phyloP scores from a whole-genome alignment of 805 yeast genomes.

The Huiozyma naganishii region DNA sequence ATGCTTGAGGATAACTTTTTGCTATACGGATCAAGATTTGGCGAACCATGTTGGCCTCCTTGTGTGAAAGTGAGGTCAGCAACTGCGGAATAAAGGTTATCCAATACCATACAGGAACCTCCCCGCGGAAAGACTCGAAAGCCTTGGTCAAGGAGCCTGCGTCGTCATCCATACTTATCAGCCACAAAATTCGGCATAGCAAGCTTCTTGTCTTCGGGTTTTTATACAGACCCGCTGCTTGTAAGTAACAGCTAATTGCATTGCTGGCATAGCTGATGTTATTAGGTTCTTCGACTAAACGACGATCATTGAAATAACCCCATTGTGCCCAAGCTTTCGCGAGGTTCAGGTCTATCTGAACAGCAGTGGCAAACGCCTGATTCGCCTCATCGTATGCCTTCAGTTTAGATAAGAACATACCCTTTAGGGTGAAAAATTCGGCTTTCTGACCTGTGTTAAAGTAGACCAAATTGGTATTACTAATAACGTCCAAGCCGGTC shows the following conservation, averaged over 20 bases:
- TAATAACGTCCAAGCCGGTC: constrained; percentile 92
- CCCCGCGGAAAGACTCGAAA: constrained; percentile 87
- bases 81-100: constrained; percentile 93
- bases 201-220: constrained; percentile 82
- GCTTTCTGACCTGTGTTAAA: constrained; percentile 98
- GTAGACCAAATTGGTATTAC: constrained; percentile 90
- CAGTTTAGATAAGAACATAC: constrained; percentile 90
- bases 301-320: constrained; percentile 89
- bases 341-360: constrained; percentile 83
- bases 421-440: constrained; percentile 93
- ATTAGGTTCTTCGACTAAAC: constrained; percentile 73
- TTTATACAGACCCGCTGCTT: constrained; percentile 94
- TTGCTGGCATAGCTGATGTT: constrained; percentile 81
- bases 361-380: constrained; percentile 96
- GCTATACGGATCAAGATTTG: constrained; percentile 86
- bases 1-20: constrained; percentile 92
- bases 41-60: constrained; percentile 82
- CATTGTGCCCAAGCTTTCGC: constrained; percentile 99
- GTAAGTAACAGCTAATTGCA: constrained; percentile 90
- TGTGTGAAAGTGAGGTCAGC: constrained; percentile 78
- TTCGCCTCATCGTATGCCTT: constrained; percentile 91
- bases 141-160: constrained; percentile 74
- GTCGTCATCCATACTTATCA: constrained; percentile 81
- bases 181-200: constrained; percentile 85
- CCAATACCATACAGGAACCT: constrained; percentile 99